Evolutionary conservation across 2,329 filamentous ascomycete genomes (phyloP).

Genomic region (Fusarium coffeatum): DNA sequence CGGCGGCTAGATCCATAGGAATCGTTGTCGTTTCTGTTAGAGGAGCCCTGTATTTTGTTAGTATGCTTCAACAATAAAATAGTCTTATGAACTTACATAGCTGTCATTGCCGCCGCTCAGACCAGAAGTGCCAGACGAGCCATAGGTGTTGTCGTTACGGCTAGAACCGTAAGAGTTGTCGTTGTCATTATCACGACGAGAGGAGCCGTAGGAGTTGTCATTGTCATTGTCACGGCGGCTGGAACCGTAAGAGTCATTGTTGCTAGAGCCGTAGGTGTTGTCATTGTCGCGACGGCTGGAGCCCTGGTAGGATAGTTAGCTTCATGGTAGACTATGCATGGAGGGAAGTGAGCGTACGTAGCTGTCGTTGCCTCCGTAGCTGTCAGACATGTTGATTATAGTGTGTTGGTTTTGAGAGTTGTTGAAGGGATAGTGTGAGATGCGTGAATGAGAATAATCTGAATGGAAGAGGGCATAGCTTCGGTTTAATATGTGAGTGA

Average conservation of each 20-base stretch:
- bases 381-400: conserved; percentile 59
- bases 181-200: conserved; percentile 23
- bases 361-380: conserved; percentile 54
- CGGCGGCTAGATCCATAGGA: conserved; percentile 14
- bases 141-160: conserved; percentile 4
- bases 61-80: not conserved
- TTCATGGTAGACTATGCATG: not conserved
- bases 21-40: not conserved
- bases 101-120: not conserved
- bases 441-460: conserved; percentile 1
- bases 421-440: conserved; percentile 3
- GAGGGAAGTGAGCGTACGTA: conserved; percentile 36
- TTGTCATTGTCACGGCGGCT: conserved; percentile 14
- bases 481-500: conserved; percentile 37
- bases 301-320: conserved; percentile 24
- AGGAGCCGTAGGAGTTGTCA: conserved; percentile 6
- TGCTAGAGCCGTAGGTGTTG: not conserved
- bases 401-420: not conserved
- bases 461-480: conserved; percentile 22
- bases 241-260: conserved; percentile 23
- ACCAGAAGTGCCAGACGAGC: conserved; percentile 3
- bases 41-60: conserved; percentile 8
- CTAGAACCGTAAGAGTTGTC: conserved; percentile 2
- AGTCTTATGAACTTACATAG: conserved; percentile 1
- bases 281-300: conserved; percentile 36